phyloP scores from a whole-genome alignment of 371 early-diverging fungal species.

The Rhizomucor pusillus region DNA sequence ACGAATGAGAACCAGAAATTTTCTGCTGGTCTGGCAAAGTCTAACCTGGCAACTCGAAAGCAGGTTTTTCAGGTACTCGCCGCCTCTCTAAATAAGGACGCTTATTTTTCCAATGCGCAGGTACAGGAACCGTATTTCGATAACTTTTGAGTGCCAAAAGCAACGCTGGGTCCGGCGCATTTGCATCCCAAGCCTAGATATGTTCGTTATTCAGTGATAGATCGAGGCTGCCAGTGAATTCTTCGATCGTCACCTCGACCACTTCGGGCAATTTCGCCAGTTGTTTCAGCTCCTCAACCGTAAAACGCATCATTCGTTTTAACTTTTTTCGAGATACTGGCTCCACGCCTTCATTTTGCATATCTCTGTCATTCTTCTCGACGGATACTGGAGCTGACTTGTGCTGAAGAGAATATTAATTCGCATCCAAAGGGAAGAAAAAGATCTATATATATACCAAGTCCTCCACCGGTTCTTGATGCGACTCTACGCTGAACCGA shows the following conservation, averaged over 20 bases:
- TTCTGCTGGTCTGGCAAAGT: background rate
- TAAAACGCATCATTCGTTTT: slow-evolving; percentile 57
- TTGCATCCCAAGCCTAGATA: slow-evolving; percentile 76
- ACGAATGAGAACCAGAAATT: background rate
- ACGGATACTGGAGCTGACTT: background rate
- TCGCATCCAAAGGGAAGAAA: too few relatives aligned
- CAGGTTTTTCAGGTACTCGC: slow-evolving; percentile 81
- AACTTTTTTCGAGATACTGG: slow-evolving; percentile 57
- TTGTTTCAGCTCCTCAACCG: slow-evolving; percentile 85
- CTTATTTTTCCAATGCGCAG: slow-evolving; percentile 91
- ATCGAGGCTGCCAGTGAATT: too few relatives aligned
- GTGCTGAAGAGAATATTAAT: too few relatives aligned
- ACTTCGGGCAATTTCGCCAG: slow-evolving; percentile 82
- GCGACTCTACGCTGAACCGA: background rate
- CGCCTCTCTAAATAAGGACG: slow-evolving; percentile 84
- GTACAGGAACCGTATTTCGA: slow-evolving; percentile 89
- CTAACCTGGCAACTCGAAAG: slow-evolving; percentile 81
- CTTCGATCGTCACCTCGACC: slow-evolving; percentile 65
- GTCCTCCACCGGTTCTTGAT: background rate
- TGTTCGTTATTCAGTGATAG: background rate
- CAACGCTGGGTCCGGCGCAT: slow-evolving; percentile 79
- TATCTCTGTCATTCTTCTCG: background rate
- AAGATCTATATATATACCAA: too few relatives aligned
- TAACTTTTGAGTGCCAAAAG: slow-evolving; percentile 78
- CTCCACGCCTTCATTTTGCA: background rate